Conservation (phyloP, 1,284 basidiomycete species). For the Austroboletus sp. region DNA sequence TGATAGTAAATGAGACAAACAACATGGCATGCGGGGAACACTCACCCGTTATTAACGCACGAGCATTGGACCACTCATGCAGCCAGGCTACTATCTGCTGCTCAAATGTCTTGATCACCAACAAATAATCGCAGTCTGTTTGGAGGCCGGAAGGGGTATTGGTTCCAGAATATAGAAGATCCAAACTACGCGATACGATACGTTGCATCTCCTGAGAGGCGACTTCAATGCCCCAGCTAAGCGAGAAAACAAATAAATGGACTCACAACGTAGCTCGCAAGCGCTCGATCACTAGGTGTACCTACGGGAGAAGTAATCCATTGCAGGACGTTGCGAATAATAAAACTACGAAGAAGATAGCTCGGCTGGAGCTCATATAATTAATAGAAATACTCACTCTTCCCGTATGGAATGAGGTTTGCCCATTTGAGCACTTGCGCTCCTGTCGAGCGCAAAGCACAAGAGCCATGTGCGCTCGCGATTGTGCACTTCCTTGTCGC, state of each 20-base stretch:
- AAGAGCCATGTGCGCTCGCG: constrained; percentile 91
- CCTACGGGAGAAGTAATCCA: constrained; percentile 65
- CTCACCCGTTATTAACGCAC: constrained; percentile 19
- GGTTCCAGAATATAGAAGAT: constrained; percentile 83
- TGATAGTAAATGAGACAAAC: constrained; percentile 5
- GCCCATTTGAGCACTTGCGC: constrained; percentile 88
- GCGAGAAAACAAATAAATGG: constrained; percentile 1
- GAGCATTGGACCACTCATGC: constrained; percentile 49
- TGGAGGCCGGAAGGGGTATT: constrained; percentile 79
- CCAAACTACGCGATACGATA: constrained; percentile 81
- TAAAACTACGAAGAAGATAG: constrained; percentile 47
- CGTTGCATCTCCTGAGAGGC: constrained; percentile 69
- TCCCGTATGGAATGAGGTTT: constrained; percentile 81
- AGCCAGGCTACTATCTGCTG: constrained; percentile 69
- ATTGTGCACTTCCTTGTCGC: constrained; percentile 82
- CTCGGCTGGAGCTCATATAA: not conserved
- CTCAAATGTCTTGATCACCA: constrained; percentile 80
- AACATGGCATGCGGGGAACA: not conserved
- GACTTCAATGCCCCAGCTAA: constrained; percentile 2
- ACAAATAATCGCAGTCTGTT: constrained; percentile 79
- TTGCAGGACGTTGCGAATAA: constrained; percentile 76
- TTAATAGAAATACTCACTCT: constrained; percentile 54
- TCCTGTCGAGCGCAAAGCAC: constrained; percentile 86
- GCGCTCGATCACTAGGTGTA: constrained; percentile 54
- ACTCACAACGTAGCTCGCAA: constrained; percentile 68